Evolutionary conservation across 23 red algal genomes (phyloP), one percentile per base, ranked within the genome.

Genomic region (Gracilaria domingensis): DNA sequence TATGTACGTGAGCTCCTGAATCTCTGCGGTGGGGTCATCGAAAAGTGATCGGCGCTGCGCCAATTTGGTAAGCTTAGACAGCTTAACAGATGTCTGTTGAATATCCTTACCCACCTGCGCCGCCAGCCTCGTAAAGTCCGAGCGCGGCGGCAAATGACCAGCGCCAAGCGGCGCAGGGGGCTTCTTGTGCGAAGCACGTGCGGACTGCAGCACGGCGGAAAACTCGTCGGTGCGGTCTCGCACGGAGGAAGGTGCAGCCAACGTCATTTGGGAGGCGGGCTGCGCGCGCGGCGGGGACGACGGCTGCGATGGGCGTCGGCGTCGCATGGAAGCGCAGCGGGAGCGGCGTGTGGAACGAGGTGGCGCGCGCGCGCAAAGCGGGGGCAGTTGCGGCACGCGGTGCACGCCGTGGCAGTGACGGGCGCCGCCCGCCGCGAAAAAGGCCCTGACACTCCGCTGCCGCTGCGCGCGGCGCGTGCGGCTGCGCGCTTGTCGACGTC

Each of bases 1-100:
- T 24, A 90, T 67, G 40, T 53, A 88, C 23, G 97, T 99, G 7
- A 99, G 80, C 77, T 93, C 88, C 34, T 93, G 69, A 83, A 99
- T 99, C 80, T 99, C 97, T 40, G 81, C 90, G 33, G 93, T 83
- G 18, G 84, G 91, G 88, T 99, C 97, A 59, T 99, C 94, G 50
- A 99, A 99, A 32, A 99, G 78, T 16, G 90, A 89, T 18, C 90
- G 84, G 25, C 85, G 59, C 37, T 86, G 92, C 17, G 96, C 96
- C 29, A 98, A 79, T 13, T 82, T 78, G 3, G 96, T 94, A 29
- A 98, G 91, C 54, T 92, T 85, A 24, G 74, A 81, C 7, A 98
- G 84, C 72, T 98, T 98, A 1, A 66, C 58, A 28, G 91, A 98
- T 25, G 96, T 98, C 13, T 71, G 66, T 35, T 87, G 86, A 75